Conservation (phyloP, 345 rosid genomes). For the Rubroshorea leprosula region DNA sequence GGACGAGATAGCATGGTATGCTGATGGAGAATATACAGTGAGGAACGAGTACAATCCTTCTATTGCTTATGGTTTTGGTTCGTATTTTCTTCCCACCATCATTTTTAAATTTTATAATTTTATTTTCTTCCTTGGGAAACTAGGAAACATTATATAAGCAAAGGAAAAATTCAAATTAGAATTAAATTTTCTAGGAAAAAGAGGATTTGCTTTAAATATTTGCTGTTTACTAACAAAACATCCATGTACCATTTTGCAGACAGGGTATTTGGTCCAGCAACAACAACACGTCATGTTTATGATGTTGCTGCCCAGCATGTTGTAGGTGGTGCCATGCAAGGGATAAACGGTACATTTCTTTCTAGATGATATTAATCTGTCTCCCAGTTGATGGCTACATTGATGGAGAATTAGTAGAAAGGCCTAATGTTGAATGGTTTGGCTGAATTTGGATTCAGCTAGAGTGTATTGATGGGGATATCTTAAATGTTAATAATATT, state of each 20-base stretch:
- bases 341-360: slow-evolving; percentile 61
- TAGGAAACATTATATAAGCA: too few relatives aligned
- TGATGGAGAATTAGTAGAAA: background rate
- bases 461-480: background rate
- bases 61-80: slow-evolving; percentile 75
- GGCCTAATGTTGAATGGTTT: background rate
- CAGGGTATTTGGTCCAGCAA: slow-evolving; percentile 83
- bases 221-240: background rate
- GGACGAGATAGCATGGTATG: slow-evolving; percentile 82
- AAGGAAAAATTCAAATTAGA: too few relatives aligned
- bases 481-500: too few relatives aligned
- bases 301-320: slow-evolving; percentile 82
- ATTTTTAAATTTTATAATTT: background rate
- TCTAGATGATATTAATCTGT: too few relatives aligned
- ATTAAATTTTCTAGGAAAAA: too few relatives aligned
- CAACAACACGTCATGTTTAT: slow-evolving; percentile 81
- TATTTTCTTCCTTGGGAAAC: background rate
- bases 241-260: slow-evolving; percentile 29
- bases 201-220: too few relatives aligned
- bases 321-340: slow-evolving; percentile 75
- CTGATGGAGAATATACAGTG: slow-evolving; percentile 70
- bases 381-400: background rate
- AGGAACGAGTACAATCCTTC: slow-evolving; percentile 64
- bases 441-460: background rate
- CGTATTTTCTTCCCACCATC: slow-evolving; percentile 16